phyloP scores from a whole-genome alignment of 2,329 filamentous ascomycete species.

The Fusarium guadeloupense region DNA sequence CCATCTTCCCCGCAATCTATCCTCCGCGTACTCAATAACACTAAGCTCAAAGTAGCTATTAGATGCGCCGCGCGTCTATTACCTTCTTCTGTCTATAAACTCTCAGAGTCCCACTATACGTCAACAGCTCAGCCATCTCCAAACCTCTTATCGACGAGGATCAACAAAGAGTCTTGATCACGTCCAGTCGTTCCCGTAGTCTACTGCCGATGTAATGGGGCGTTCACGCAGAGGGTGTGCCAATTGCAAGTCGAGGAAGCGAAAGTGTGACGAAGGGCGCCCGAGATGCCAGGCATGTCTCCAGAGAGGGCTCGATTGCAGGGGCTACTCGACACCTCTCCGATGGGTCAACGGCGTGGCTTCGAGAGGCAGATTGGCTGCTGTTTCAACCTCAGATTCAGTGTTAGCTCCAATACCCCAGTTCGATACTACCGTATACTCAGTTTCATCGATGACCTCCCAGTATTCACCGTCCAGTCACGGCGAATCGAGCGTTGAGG shows the following conservation, averaged over 20 bases:
- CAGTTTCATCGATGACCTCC: conserved; percentile 1
- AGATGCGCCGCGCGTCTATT: conserved; percentile 40
- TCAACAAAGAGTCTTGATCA: background rate
- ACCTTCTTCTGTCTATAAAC: conserved; percentile 40
- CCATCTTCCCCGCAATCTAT: background rate
- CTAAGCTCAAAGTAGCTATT: conserved; percentile 24
- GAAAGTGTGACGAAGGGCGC: conserved; percentile 39
- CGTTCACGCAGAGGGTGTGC: conserved; percentile 40
- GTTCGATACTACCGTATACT: background rate
- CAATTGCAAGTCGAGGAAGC: conserved; percentile 40
- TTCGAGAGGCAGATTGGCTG: conserved; percentile 38
- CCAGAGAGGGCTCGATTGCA: conserved; percentile 33
- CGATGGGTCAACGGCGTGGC: conserved; percentile 41
- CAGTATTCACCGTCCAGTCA: conserved; percentile 4
- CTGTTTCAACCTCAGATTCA: conserved; percentile 31
- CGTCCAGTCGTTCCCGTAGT: background rate
- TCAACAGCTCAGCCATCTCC: background rate
- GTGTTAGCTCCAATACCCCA: background rate
- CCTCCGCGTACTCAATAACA: background rate
- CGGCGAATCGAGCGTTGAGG: conserved; percentile 19
- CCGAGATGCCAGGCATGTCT: conserved; percentile 34
- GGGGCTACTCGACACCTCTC: conserved; percentile 36
- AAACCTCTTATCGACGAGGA: background rate
- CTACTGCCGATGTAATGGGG: conserved; percentile 18
- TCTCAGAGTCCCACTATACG: conserved; percentile 1